Conservation (phyloP, 1,139 yeast genomes). For the Pneumocystis carinii region DNA sequence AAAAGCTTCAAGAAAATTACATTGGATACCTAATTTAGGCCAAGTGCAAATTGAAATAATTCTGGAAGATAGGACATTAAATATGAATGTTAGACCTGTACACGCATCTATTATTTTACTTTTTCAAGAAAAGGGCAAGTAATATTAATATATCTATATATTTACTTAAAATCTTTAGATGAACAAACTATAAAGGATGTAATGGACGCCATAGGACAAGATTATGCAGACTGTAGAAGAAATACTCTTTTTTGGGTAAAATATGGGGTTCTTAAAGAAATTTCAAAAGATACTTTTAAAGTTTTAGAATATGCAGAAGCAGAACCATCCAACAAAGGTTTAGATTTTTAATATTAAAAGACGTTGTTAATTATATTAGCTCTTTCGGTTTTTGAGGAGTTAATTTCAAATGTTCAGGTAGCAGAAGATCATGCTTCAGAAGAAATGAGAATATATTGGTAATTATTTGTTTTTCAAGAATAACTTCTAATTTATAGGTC, state of each 20-base stretch:
- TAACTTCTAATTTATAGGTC: slow-evolving; percentile 22
- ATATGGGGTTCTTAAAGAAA: slow-evolving; percentile 19
- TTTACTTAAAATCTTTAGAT: slow-evolving; percentile 2
- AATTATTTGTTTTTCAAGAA: slow-evolving; percentile 1
- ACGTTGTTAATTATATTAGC: slow-evolving; percentile 17
- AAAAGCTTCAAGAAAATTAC: slow-evolving; percentile 46
- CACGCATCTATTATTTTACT: slow-evolving; percentile 50
- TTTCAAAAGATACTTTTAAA: slow-evolving; percentile 12
- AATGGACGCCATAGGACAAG: slow-evolving; percentile 18
- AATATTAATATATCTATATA: not conserved
- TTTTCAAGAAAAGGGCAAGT: slow-evolving; percentile 30
- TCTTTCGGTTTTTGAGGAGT: slow-evolving; percentile 12
- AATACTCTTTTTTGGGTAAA: slow-evolving; percentile 21
- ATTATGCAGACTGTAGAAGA: slow-evolving; percentile 17
- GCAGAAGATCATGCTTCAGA: slow-evolving; percentile 23
- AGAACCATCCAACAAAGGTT: slow-evolving; percentile 1
- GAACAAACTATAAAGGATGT: slow-evolving; percentile 15
- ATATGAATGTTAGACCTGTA: slow-evolving; percentile 47
- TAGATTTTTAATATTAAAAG: slow-evolving; percentile 26
- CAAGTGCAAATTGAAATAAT: slow-evolving; percentile 44
- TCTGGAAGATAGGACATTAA: slow-evolving; percentile 29
- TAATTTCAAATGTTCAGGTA: slow-evolving; percentile 17
- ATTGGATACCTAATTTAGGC: slow-evolving; percentile 48
- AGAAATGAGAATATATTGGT: slow-evolving; percentile 30
- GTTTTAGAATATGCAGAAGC: slow-evolving; percentile 23